Conservation (phyloP, 805 yeast genomes). For the Starmera pachycereana region DNA sequence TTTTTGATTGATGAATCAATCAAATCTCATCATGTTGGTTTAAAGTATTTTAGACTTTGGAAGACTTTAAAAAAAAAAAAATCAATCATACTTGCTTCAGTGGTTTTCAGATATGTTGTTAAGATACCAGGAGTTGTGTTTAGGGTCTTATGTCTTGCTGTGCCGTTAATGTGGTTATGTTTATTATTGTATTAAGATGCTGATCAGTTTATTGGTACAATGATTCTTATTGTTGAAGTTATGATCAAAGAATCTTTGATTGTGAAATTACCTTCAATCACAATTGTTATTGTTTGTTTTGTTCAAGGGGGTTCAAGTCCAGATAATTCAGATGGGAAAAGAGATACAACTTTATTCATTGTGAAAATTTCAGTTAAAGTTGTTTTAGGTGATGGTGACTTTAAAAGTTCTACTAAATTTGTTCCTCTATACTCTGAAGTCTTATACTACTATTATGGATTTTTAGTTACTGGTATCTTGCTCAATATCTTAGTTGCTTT, state of each 20-base stretch:
- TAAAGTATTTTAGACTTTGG: constrained; percentile 64
- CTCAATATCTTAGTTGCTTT: constrained; percentile 79
- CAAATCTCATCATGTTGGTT: constrained; percentile 72
- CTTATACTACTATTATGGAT: constrained; percentile 67
- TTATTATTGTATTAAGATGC: constrained; percentile 69
- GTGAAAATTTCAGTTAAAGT: constrained; percentile 59
- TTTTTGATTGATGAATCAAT: constrained; percentile 55
- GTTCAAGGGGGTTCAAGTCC: constrained; percentile 80
- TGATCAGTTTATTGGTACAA: constrained; percentile 73
- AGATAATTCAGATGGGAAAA: constrained; percentile 78
- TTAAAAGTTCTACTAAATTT: constrained; percentile 56
- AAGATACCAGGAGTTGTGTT: constrained; percentile 26
- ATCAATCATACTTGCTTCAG: constrained; percentile 38
- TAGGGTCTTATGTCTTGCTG: constrained; percentile 64
- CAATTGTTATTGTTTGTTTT: constrained; percentile 67
- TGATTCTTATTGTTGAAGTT: constrained; percentile 75
- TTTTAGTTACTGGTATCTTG: constrained; percentile 63
- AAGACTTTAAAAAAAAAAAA: constrained; percentile 75
- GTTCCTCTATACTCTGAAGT: constrained; percentile 83
- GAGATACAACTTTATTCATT: constrained; percentile 61
- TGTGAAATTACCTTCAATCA: constrained; percentile 65
- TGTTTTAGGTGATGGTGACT: constrained; percentile 65
- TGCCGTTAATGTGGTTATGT: constrained; percentile 84
- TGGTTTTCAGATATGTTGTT: constrained; percentile 38
- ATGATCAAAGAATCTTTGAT: constrained; percentile 84